These are phyloP conservation scores for Phytophthora pistaciae DNA, from an alignment of 352 stramenopile species.

Conservation along the genomic window DNA sequence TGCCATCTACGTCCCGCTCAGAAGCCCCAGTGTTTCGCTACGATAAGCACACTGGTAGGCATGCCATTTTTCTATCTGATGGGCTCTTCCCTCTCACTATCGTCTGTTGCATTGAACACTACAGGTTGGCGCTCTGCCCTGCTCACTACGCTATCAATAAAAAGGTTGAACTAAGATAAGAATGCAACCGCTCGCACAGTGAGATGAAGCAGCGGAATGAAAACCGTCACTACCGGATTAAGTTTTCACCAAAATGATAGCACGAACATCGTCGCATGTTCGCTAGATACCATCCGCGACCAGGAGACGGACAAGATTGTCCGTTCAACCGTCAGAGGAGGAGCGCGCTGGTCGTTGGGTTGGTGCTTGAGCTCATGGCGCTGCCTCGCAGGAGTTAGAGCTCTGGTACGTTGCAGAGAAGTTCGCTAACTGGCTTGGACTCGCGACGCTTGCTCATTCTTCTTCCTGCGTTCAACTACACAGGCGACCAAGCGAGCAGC, in stretches of 20 bases:
- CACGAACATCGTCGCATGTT: neutral
- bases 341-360: neutral
- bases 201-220: neutral
- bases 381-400: neutral
- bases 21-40: too few species aligned
- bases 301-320: neutral
- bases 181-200: neutral
- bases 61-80: too few species aligned
- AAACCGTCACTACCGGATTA: neutral
- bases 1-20: too few species aligned
- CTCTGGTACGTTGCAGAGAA: neutral
- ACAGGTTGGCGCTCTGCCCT: too few species aligned
- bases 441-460: slow-evolving; percentile 11
- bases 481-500: slow-evolving; percentile 2
- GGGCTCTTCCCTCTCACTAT: too few species aligned
- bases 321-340: neutral
- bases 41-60: too few species aligned
- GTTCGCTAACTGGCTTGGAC: too few species aligned
- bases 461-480: slow-evolving; percentile 23
- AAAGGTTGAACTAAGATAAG: neutral
- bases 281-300: neutral
- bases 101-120: too few species aligned
- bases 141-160: neutral
- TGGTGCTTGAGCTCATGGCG: neutral
- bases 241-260: neutral